Percentiles rank a stretch among this genome's conserved stretches.
Evolutionary conservation across 2,329 filamentous ascomycete species (phyloP).

Genomic region (Talaromyces sp.): DNA sequence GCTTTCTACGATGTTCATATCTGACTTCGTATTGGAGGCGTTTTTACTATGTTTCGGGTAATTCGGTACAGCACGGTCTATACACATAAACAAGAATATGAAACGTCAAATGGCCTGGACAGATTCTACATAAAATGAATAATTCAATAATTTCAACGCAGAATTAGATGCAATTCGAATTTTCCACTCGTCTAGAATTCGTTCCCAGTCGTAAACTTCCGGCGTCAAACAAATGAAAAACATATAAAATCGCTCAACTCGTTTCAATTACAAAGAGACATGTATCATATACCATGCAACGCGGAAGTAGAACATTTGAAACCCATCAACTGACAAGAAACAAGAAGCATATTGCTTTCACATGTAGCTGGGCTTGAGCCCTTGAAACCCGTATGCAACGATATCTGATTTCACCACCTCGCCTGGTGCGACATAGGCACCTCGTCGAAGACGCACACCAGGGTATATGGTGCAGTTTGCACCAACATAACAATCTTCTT

Average conservation of each 20-base stretch:
- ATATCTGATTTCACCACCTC: constrained; percentile 45
- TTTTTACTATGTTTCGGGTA: neutral
- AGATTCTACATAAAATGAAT: neutral
- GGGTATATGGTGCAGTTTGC: constrained; percentile 58
- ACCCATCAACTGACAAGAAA: neutral
- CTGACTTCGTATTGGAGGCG: neutral
- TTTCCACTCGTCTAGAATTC: neutral
- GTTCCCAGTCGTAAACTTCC: neutral
- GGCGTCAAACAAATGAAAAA: neutral
- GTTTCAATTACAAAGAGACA: constrained; percentile 10
- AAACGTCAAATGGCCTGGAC: neutral
- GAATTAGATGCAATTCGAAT: neutral
- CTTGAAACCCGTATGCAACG: constrained; percentile 41
- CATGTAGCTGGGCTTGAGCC: constrained; percentile 41
- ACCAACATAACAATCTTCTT: constrained; percentile 66
- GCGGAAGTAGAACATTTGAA: neutral
- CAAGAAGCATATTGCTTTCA: constrained; percentile 20
- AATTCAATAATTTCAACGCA: neutral
- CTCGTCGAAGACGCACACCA: constrained; percentile 41
- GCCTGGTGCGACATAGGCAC: constrained; percentile 44
- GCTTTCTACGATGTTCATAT: neutral
- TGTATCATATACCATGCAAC: constrained; percentile 8
- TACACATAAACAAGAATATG: neutral
- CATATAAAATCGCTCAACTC: neutral
- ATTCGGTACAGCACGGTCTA: neutral